Evolutionary conservation across 2,329 filamentous ascomycete genomes (phyloP).

Genomic region (Trichoderma atrobrunneum): DNA sequence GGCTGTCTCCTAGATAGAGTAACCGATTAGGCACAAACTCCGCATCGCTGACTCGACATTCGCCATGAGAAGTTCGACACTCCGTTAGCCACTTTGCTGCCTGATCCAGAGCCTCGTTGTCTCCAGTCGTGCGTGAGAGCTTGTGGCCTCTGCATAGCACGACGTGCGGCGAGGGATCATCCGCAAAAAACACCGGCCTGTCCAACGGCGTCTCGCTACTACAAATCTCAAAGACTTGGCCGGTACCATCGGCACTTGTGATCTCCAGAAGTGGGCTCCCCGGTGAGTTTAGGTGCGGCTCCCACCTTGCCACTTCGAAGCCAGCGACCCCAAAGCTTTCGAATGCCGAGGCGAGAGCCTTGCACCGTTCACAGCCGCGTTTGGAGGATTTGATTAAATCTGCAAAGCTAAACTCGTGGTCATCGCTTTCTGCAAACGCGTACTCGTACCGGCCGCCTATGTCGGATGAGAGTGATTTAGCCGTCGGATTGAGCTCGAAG

Average conservation of each 20-base stretch:
- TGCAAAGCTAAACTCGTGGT: not conserved
- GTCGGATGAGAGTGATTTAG: not conserved
- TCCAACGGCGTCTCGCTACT: not conserved
- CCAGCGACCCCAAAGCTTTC: not conserved
- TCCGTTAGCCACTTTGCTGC: slow-evolving; percentile 4
- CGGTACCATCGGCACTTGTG: not conserved
- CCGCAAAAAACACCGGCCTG: not conserved
- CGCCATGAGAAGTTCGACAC: not conserved
- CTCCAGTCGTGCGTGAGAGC: not conserved
- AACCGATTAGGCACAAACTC: slow-evolving; percentile 14
- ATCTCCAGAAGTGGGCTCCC: not conserved
- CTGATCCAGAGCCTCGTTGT: not conserved
- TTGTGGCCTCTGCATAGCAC: not conserved
- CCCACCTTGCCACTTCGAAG: not conserved
- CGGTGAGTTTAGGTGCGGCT: not conserved
- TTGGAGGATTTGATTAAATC: not conserved
- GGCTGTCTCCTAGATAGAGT: not conserved
- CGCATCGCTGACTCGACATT: not conserved
- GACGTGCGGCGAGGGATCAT: not conserved
- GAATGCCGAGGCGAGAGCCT: not conserved
- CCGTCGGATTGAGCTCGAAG: slow-evolving; percentile 8
- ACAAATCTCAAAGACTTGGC: slow-evolving; percentile 4
- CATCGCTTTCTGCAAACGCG: slow-evolving; percentile 3
- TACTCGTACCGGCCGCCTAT: not conserved
- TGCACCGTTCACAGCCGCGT: slow-evolving; percentile 7